Evolutionary conservation across 805 yeast species (phyloP).

Genomic region (Lipomyces mesembrius): DNA sequence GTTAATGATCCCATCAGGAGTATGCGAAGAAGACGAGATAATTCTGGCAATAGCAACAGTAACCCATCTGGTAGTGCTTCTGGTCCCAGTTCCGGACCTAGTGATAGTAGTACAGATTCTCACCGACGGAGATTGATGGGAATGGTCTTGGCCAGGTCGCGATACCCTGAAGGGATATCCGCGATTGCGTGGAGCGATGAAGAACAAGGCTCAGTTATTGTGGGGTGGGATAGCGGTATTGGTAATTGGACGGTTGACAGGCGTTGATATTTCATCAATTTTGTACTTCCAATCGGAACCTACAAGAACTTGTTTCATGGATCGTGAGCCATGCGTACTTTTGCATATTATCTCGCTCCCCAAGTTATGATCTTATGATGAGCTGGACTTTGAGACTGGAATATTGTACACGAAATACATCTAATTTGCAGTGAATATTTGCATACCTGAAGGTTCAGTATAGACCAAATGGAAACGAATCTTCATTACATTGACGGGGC

Average conservation of each 20-base stretch:
- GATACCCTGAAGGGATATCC: slow-evolving; percentile 46
- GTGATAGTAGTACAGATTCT: not conserved
- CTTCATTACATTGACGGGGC: too few species aligned
- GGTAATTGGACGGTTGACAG: slow-evolving; percentile 68
- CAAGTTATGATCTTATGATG: too few species aligned
- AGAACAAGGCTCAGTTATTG: slow-evolving; percentile 57
- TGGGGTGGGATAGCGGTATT: slow-evolving; percentile 71
- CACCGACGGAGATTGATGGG: not conserved
- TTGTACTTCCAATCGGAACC: too few species aligned
- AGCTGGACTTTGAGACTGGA: too few species aligned
- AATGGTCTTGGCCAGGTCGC: not conserved
- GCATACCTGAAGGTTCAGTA: too few species aligned
- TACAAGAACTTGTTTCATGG: too few species aligned
- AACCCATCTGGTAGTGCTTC: not conserved
- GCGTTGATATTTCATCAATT: not conserved
- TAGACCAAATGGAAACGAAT: too few species aligned
- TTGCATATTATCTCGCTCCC: too few species aligned
- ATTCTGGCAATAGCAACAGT: not conserved
- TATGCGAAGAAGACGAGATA: not conserved
- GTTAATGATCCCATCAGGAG: not conserved
- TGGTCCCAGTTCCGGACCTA: slow-evolving; percentile 4
- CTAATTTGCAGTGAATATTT: too few species aligned
- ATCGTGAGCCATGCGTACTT: too few species aligned
- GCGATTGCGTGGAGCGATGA: slow-evolving; percentile 66
- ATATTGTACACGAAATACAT: too few species aligned